phyloP scores from a whole-genome alignment of 2,329 filamentous ascomycete genomes.

The Colletotrichum tanaceti region DNA sequence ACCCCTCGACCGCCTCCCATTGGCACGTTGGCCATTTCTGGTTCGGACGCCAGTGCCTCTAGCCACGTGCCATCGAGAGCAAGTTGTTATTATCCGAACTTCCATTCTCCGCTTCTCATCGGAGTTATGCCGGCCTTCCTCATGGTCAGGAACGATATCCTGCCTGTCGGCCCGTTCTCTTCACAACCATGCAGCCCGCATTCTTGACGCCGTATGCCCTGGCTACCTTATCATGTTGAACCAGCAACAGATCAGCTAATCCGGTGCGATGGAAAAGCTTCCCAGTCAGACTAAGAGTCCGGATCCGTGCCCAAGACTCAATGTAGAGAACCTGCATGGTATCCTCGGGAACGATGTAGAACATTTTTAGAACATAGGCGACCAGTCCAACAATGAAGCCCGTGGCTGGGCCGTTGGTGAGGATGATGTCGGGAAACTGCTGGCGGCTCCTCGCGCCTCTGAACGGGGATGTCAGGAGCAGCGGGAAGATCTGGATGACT shows the following conservation, averaged over 20 bases:
- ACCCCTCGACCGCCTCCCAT: neutral
- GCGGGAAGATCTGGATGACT: constrained; percentile 69
- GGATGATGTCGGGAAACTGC: constrained; percentile 76
- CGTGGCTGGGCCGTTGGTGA: constrained; percentile 91
- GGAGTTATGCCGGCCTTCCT: neutral
- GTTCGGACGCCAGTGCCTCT: neutral
- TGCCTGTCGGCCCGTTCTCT: neutral
- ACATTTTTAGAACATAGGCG: constrained; percentile 61
- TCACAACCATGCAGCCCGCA: constrained; percentile 53
- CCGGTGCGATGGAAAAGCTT: constrained; percentile 73
- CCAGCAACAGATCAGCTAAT: constrained; percentile 81
- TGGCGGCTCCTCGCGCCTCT: constrained; percentile 43
- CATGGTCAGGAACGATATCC: too few relatives aligned
- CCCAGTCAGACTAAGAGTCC: constrained; percentile 85
- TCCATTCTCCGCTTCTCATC: neutral
- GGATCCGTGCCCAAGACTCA: constrained; percentile 92
- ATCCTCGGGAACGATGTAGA: constrained; percentile 57
- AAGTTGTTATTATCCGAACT: neutral
- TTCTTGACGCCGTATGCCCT: constrained; percentile 55
- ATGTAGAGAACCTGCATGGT: constrained; percentile 84
- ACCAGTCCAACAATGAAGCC: constrained; percentile 77
- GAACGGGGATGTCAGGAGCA: constrained; percentile 58
- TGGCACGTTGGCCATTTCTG: neutral
- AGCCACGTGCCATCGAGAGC: neutral
- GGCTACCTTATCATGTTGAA: constrained; percentile 80